Evolutionary conservation across 2,329 filamentous ascomycete species (phyloP), one percentile per base, ranked within the genome.

Genomic region (Aureobasidium sp.): DNA sequence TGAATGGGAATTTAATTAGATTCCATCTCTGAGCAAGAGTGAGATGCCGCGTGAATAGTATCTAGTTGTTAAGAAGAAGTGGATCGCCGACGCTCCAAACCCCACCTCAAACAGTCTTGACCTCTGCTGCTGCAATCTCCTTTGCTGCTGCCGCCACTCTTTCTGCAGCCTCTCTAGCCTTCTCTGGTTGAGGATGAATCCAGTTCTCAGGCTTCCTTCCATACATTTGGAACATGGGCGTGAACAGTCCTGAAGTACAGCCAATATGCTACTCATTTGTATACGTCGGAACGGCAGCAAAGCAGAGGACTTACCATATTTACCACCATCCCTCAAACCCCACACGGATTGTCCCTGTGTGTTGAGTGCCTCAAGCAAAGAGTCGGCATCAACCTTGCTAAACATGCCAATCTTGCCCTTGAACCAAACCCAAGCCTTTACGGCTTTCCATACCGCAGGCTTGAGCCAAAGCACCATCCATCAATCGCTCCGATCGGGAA

Each of bases 151-250:
- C 42, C 27, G 42, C 54, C 40, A 59, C 40, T 39, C 40, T 39
- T 9, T n/a, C 42, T 12, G 40, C 54, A 59, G 54, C 57, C 37
- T 60, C 47, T 49, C 35, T 50, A 3, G 44, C 54, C 31, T 47
- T 48, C 17, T 50, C 44, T 3, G 45, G 35, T 14, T 61, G 35
- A 12, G 48, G 58, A 53, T 61, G 58, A 19, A 52, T 27, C 58
- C 58, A 61, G 37, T 47, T 37, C 29, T 53, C 48, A 35, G 92
- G 91, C 82, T 97, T 97, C 77, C 89, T 85, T 64, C 85, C 93
- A 63, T 97, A 85, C 90, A 97, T 97, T 72, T 97, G 80, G 78
- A 96, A 97, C 93, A 97, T 97, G 61, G 93, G 93, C 1, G 93
- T 97, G 78, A 97, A 97, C n/a, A 97, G 4, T 40, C 31, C 22